Conservation (phyloP, 805 yeast genomes). For the Komagataella pastoris region DNA sequence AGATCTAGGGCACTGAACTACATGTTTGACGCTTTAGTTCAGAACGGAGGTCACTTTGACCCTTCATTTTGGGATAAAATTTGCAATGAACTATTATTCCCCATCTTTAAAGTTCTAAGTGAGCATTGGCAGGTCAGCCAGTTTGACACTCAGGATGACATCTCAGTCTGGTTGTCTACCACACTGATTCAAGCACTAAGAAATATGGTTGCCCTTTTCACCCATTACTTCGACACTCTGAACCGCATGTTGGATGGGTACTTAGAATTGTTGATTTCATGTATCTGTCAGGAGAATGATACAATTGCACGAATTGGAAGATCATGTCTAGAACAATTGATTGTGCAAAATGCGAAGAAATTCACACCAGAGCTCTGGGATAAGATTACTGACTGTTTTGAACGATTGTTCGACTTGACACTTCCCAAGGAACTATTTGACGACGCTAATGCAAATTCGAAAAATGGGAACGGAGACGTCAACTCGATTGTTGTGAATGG, state of each 20-base stretch:
- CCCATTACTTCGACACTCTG: slow-evolving; percentile 69
- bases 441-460: slow-evolving; percentile 15
- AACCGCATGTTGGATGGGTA: slow-evolving; percentile 68
- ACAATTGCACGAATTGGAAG: slow-evolving; percentile 93
- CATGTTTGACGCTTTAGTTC: slow-evolving; percentile 69
- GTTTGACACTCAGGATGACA: slow-evolving; percentile 62
- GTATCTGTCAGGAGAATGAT: slow-evolving; percentile 94
- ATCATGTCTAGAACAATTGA: slow-evolving; percentile 69
- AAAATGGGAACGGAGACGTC: slow-evolving; percentile 9
- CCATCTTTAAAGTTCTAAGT: slow-evolving; percentile 73
- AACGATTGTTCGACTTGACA: slow-evolving; percentile 61
- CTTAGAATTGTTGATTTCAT: slow-evolving; percentile 63
- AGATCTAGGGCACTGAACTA: slow-evolving; percentile 77
- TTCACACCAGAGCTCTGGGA: slow-evolving; percentile 67
- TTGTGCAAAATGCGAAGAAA: slow-evolving; percentile 58
- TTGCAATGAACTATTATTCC: slow-evolving; percentile 71
- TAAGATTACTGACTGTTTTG: slow-evolving; percentile 50
- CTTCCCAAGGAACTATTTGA: slow-evolving; percentile 75
- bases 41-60: slow-evolving; percentile 68
- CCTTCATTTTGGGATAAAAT: slow-evolving; percentile 71
- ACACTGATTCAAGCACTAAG: slow-evolving; percentile 92
- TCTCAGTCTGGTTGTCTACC: slow-evolving; percentile 93
- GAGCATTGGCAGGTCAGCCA: slow-evolving; percentile 62
- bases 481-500: slow-evolving; percentile 3
- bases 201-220: slow-evolving; percentile 71